Evolutionary conservation across 2,329 filamentous ascomycete species (phyloP).

Genomic region (Cytospora piceicola): DNA sequence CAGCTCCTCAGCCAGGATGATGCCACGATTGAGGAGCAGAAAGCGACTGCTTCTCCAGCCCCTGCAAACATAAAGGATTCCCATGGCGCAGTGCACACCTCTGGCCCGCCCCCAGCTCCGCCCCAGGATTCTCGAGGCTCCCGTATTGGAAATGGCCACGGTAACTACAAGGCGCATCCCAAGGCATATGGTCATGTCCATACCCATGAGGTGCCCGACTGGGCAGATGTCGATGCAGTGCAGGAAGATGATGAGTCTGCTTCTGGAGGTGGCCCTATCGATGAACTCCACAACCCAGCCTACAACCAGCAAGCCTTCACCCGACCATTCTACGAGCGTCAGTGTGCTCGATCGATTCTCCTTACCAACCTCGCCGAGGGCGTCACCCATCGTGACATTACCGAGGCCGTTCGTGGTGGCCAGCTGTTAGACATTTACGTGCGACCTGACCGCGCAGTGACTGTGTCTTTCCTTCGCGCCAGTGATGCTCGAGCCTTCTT

Average conservation of each 20-base stretch:
- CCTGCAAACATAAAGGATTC: conserved; percentile 12
- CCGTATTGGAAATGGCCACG: conserved; percentile 3
- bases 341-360: conserved; percentile 60
- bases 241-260: conserved; percentile 6
- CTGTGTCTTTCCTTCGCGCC: conserved; percentile 71
- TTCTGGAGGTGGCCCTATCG: conserved; percentile 25
- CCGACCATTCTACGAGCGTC: conserved; percentile 41
- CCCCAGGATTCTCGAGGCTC: neutral
- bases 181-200: conserved; percentile 20
- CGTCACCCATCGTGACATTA: conserved; percentile 68
- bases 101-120: neutral
- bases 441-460: conserved; percentile 61
- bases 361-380: conserved; percentile 65
- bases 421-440: conserved; percentile 70
- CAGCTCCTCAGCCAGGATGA: conserved; percentile 39
- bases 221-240: conserved; percentile 29
- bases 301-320: conserved; percentile 9
- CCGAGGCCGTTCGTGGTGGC: conserved; percentile 69
- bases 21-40: conserved; percentile 33
- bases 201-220: conserved; percentile 26
- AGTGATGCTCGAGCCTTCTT: conserved; percentile 67
- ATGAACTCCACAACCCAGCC: conserved; percentile 27
- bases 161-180: conserved; percentile 22
- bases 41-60: neutral
- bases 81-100: neutral